Percentiles rank a stretch among this genome's conserved stretches.
Evolutionary conservation across 768 basidiomycete species (phyloP).

Genomic region (Pisolithus orientalis): DNA sequence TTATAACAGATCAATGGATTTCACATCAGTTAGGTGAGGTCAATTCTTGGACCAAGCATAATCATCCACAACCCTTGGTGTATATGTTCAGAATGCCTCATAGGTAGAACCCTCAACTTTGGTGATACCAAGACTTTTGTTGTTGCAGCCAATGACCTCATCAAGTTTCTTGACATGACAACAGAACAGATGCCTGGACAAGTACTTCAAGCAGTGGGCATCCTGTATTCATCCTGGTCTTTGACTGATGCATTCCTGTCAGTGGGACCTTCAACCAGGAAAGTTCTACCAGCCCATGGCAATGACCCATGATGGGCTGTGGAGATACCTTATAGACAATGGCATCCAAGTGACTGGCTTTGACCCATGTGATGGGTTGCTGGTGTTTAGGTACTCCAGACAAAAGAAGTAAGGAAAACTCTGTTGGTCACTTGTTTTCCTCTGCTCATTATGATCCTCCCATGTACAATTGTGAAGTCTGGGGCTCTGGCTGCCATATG

Average conservation of each 20-base stretch:
- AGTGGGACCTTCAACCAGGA: slow-evolving; percentile 2
- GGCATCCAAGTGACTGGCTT: slow-evolving; percentile 5
- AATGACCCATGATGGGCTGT: slow-evolving; percentile 7
- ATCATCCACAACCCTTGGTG: background rate
- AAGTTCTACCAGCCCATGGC: slow-evolving; percentile 2
- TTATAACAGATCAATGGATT: too few species aligned
- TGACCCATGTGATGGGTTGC: slow-evolving; percentile 3
- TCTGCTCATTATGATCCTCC: background rate
- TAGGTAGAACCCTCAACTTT: background rate
- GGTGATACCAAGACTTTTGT: background rate
- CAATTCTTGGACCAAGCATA: slow-evolving; percentile 3
- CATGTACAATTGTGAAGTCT: too few species aligned
- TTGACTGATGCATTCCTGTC: background rate
- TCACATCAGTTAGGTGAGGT: background rate
- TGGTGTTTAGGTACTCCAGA: slow-evolving; percentile 2
- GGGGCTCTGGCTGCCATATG: background rate
- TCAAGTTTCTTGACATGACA: slow-evolving; percentile 2
- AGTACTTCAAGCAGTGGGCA: background rate
- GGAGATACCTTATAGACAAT: slow-evolving; percentile 6
- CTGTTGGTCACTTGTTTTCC: background rate
- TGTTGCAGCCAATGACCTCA: background rate
- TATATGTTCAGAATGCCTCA: background rate
- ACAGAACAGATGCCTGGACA: background rate
- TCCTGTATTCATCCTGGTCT: background rate
- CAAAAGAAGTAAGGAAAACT: slow-evolving; percentile 3